Evolutionary conservation across 352 stramenopile genomes (phyloP).

Genomic region (Globisporangium splendens): DNA sequence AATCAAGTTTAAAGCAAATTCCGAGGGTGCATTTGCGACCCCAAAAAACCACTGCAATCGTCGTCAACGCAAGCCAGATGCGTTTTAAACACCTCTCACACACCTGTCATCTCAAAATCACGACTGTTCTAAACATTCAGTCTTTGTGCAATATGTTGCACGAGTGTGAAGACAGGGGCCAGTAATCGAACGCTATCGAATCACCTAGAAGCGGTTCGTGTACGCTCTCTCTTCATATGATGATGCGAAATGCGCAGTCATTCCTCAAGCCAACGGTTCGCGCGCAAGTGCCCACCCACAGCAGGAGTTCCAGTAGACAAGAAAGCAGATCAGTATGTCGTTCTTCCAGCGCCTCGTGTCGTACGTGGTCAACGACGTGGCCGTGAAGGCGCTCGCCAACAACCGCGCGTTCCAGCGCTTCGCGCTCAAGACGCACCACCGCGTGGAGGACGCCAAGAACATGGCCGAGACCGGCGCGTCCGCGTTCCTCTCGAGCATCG

Average conservation of each 20-base stretch:
- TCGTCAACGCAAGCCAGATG: too few species aligned
- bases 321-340: conserved; percentile 32
- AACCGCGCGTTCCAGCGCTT: conserved; percentile 82
- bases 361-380: conserved; percentile 83
- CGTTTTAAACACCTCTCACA: too few species aligned
- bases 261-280: background rate
- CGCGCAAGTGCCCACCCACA: background rate
- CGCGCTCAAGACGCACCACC: conserved; percentile 82
- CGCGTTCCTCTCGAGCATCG: conserved; percentile 43
- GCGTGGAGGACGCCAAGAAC: conserved; percentile 78
- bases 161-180: too few species aligned
- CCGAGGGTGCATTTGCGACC: too few species aligned
- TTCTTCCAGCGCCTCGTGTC: conserved; percentile 82
- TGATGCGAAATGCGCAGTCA: background rate
- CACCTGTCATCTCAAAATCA: background rate
- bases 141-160: too few species aligned
- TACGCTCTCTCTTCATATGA: background rate
- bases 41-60: too few species aligned
- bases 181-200: background rate
- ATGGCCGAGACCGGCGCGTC: conserved; percentile 48
- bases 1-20: too few species aligned
- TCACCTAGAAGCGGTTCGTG: background rate
- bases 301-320: too few species aligned
- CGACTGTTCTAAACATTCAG: background rate
- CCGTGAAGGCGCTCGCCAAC: conserved; percentile 80